These are phyloP conservation scores for Camellia granthamiana DNA, from an alignment of 148 eudicot species.

Conservation along the genomic window DNA sequence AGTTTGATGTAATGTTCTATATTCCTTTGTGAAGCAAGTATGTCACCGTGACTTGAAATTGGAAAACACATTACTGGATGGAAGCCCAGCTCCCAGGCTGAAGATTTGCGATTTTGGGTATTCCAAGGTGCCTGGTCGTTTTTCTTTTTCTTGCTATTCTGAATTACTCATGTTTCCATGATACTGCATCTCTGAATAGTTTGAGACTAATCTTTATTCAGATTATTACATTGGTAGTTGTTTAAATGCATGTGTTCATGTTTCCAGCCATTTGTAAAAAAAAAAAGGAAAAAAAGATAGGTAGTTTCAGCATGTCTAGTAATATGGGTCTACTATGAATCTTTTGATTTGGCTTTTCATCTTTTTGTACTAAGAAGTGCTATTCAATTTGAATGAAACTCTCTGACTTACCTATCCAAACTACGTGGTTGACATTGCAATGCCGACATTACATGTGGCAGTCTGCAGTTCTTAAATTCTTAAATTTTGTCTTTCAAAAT, in stretches of 20 bases:
- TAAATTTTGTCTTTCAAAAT: no score
- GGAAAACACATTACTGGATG: slow-evolving; percentile 87
- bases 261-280: not conserved
- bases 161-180: not conserved
- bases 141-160: not conserved
- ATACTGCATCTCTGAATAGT: not conserved
- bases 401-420: no score
- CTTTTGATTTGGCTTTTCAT: no score
- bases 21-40: slow-evolving; percentile 65
- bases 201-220: not conserved
- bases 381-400: no score
- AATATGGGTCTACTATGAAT: no score
- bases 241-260: not conserved
- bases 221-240: not conserved
- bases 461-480: no score
- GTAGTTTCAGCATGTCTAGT: no score
- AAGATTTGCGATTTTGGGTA: slow-evolving; percentile 98
- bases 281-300: not conserved
- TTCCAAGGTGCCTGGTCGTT: slow-evolving; percentile 56
- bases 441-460: no score
- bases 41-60: slow-evolving; percentile 90
- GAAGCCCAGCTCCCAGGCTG: slow-evolving; percentile 86
- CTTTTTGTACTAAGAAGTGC: no score
- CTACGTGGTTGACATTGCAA: no score
- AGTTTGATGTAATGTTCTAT: slow-evolving; percentile 9